A percentile compares a stretch with the other conserved stretches of the same genome.
These are phyloP conservation scores for Microdochium nivale DNA, from an alignment of 2,329 filamentous ascomycete species.

Conservation along the genomic window DNA sequence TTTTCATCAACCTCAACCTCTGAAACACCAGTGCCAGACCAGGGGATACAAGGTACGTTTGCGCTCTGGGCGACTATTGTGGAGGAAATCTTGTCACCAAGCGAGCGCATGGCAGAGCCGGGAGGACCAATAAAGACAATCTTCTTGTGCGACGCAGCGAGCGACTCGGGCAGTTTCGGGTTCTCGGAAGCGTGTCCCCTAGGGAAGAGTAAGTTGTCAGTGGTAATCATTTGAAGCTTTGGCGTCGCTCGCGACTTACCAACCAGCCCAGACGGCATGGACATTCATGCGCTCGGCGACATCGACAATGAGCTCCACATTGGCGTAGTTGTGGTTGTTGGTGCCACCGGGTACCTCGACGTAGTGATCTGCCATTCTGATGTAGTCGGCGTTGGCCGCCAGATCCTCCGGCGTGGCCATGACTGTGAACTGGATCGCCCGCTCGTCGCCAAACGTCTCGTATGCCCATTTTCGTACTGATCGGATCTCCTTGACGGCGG, in stretches of 20 bases:
- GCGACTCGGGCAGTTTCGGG: slow-evolving; percentile 90
- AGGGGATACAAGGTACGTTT: slow-evolving; percentile 94
- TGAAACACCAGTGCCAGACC: slow-evolving; percentile 90
- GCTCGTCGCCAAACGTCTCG: slow-evolving; percentile 97
- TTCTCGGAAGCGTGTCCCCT: slow-evolving; percentile 99
- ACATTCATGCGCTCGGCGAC: slow-evolving; percentile 97
- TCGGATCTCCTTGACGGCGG: slow-evolving; percentile 97
- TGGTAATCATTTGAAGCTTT: neutral
- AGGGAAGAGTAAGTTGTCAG: slow-evolving; percentile 3
- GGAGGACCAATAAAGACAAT: slow-evolving; percentile 99
- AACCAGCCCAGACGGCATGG: slow-evolving; percentile 98
- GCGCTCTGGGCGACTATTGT: slow-evolving; percentile 99
- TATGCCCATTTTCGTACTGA: slow-evolving; percentile 99
- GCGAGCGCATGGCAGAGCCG: slow-evolving; percentile 95
- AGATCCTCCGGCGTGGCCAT: slow-evolving; percentile 99
- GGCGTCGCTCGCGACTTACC: slow-evolving; percentile 46
- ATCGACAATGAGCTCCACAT: slow-evolving; percentile 98
- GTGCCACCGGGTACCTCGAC: slow-evolving; percentile 97
- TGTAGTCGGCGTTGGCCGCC: slow-evolving; percentile 96
- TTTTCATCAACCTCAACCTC: slow-evolving; percentile 68
- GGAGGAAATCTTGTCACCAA: slow-evolving; percentile 99
- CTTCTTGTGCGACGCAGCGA: slow-evolving; percentile 94
- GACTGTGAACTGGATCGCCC: slow-evolving; percentile 97
- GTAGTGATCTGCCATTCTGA: slow-evolving; percentile 98
- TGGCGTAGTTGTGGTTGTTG: slow-evolving; percentile 99